phyloP scores from a whole-genome alignment of 495 filamentous ascomycete genomes.

The Hypoxylon intermedium region DNA sequence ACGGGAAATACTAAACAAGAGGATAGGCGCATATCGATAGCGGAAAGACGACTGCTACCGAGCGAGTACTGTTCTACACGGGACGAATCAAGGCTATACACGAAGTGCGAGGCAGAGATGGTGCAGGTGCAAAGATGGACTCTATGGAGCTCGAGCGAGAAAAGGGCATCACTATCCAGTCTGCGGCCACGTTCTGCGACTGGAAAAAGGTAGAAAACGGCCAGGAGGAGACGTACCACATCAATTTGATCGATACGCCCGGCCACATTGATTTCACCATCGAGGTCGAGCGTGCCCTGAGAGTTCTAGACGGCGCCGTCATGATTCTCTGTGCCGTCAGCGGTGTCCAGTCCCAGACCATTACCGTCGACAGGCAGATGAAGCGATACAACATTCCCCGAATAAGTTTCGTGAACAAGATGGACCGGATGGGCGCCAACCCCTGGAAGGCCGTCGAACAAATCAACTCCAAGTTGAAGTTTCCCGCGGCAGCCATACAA shows the following conservation, averaged over 20 bases:
- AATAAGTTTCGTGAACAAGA: conserved; percentile 98
- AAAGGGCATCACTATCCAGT: conserved; percentile 99
- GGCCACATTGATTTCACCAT: conserved; percentile 99
- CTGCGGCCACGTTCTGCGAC: conserved; percentile 96
- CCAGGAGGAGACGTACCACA: conserved; percentile 88
- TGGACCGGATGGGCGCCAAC: conserved; percentile 99
- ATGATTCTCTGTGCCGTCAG: conserved; percentile 99
- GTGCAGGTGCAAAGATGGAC: conserved; percentile 99
- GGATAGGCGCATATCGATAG: conserved; percentile 95
- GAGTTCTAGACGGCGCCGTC: conserved; percentile 95
- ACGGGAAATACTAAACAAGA: conserved; percentile 36
- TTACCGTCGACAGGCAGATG: conserved; percentile 99
- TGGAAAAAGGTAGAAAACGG: conserved; percentile 84
- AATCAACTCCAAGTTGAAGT: conserved; percentile 93
- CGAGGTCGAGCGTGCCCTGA: conserved; percentile 94
- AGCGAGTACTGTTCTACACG: conserved; percentile 98
- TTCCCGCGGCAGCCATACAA: conserved; percentile 92
- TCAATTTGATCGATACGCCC: conserved; percentile 98
- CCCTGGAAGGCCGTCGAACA: conserved; percentile 97
- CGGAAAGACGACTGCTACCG: conserved; percentile 96
- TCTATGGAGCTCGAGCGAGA: conserved; percentile 99
- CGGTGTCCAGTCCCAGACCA: conserved; percentile 97
- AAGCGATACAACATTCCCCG: conserved; percentile 95
- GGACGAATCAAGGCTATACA: conserved; percentile 96
- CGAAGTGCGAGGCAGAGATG: conserved; percentile 94